These are phyloP conservation scores for Helenozyma baotianmanensis DNA, from an alignment of 805 yeast species.

Conservation along the genomic window DNA sequence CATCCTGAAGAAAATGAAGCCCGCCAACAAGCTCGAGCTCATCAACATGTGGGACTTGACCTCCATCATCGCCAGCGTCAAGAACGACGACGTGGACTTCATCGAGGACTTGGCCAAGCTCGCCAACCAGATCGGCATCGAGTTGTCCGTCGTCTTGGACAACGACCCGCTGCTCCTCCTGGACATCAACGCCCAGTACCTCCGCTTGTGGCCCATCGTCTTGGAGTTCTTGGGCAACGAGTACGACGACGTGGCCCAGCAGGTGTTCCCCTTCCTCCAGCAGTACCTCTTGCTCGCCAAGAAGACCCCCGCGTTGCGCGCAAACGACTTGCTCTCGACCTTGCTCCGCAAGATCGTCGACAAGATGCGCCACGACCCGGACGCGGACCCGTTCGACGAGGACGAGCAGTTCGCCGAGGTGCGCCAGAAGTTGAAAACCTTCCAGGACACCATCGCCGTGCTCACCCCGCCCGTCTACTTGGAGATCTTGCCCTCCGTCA, in stretches of 20 bases:
- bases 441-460: constrained; percentile 76
- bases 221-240: constrained; percentile 72
- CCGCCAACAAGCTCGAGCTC: constrained; percentile 64
- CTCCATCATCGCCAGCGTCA: constrained; percentile 39
- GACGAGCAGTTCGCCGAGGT: constrained; percentile 77
- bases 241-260: constrained; percentile 83
- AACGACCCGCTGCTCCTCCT: constrained; percentile 40
- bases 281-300: constrained; percentile 68
- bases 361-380: constrained; percentile 78
- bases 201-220: constrained; percentile 66
- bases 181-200: constrained; percentile 36
- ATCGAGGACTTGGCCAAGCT: constrained; percentile 73
- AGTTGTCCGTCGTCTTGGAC: constrained; percentile 62
- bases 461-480: constrained; percentile 57
- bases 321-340: constrained; percentile 51
- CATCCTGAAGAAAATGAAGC: constrained; percentile 73
- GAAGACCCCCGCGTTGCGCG: constrained; percentile 39
- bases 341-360: constrained; percentile 65
- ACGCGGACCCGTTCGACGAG: constrained; percentile 56
- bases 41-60: constrained; percentile 66
- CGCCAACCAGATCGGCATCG: constrained; percentile 68
- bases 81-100: constrained; percentile 56
- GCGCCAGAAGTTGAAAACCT: constrained; percentile 64
- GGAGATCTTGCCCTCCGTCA: constrained; percentile 56
- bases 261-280: constrained; percentile 76